Percentiles rank a stretch among this genome's conserved stretches.
These are phyloP conservation scores for Naganishia onofrii DNA, from an alignment of 768 basidiomycete genomes.

Conservation along the genomic window DNA sequence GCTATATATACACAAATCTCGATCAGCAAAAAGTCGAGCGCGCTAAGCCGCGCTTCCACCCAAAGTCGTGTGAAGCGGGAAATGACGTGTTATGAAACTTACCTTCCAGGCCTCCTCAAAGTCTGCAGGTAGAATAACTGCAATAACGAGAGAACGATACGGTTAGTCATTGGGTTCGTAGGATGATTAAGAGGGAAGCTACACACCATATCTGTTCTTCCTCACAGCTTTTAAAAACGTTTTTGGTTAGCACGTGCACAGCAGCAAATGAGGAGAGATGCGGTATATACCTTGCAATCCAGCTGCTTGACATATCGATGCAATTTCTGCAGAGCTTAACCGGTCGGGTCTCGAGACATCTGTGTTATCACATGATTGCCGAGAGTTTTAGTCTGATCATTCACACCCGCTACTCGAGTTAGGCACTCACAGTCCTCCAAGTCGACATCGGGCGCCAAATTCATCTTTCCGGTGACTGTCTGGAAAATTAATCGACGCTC, in stretches of 20 bases:
- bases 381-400: no score
- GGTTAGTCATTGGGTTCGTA: not conserved
- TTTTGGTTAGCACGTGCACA: not conserved
- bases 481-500: conserved; percentile 98
- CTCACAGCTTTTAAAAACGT: conserved; percentile 67
- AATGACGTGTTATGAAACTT: conserved; percentile 58
- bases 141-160: not conserved
- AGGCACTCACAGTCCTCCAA: conserved; percentile 83
- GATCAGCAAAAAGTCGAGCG: conserved; percentile 27
- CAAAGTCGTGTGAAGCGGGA: not conserved
- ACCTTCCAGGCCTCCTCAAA: conserved; percentile 99
- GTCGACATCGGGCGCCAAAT: conserved; percentile 93
- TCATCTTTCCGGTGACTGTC: conserved; percentile 96
- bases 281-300: conserved; percentile 77
- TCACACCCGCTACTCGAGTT: not conserved
- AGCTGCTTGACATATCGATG: conserved; percentile 92
- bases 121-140: conserved; percentile 86
- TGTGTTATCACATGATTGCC: conserved; percentile 47
- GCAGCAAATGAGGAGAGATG: not conserved
- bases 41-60: conserved; percentile 17
- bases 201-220: conserved; percentile 80
- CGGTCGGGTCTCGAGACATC: conserved; percentile 96
- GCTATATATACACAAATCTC: conserved; percentile 58
- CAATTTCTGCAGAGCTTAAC: conserved; percentile 90
- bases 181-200: no score